A percentile compares a stretch with the other conserved stretches of the same genome.
phyloP scores from a whole-genome alignment of 768 basidiomycete species.

The Trametes cubensis region DNA sequence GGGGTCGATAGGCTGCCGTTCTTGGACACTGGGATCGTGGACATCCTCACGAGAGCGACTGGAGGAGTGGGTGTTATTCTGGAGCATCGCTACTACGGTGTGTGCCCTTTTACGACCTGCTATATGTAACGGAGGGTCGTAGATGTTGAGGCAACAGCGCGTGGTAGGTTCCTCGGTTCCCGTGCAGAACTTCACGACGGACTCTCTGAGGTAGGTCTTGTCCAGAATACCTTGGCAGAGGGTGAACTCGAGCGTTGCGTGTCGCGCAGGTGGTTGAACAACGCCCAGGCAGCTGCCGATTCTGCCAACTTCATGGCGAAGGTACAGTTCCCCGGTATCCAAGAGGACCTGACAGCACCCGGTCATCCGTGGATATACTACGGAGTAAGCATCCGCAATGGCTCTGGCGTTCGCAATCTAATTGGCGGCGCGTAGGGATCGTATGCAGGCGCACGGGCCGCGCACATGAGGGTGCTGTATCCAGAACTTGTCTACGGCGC shows the following conservation, averaged over 20 bases:
- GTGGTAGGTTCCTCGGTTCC: conserved; percentile 70
- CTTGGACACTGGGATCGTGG: conserved; percentile 65
- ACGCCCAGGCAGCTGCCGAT: conserved; percentile 87
- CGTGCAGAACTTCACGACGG: conserved; percentile 77
- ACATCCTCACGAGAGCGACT: conserved; percentile 82
- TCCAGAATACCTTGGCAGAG: neutral
- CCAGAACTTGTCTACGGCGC: conserved; percentile 89
- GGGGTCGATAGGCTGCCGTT: conserved; percentile 64
- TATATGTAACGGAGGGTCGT: neutral
- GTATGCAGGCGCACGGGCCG: conserved; percentile 91
- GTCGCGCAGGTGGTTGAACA: conserved; percentile 74
- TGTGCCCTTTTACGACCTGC: neutral
- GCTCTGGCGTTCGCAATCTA: neutral
- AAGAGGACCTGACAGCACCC: conserved; percentile 71
- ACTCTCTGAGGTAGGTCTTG: conserved; percentile 64
- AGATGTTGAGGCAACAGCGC: neutral
- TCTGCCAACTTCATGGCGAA: conserved; percentile 89
- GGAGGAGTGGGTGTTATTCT: conserved; percentile 90
- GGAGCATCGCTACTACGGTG: conserved; percentile 64
- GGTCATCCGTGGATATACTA: conserved; percentile 90
- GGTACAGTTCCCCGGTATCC: conserved; percentile 72
- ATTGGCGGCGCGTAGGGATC: conserved; percentile 55
- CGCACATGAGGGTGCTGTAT: conserved; percentile 86
- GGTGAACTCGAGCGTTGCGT: conserved; percentile 12
- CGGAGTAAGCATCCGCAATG: conserved; percentile 56